These are phyloP conservation scores for Blepharisma undulans DNA, from an alignment of 169 alveolate genomes.

Conservation along the genomic window DNA sequence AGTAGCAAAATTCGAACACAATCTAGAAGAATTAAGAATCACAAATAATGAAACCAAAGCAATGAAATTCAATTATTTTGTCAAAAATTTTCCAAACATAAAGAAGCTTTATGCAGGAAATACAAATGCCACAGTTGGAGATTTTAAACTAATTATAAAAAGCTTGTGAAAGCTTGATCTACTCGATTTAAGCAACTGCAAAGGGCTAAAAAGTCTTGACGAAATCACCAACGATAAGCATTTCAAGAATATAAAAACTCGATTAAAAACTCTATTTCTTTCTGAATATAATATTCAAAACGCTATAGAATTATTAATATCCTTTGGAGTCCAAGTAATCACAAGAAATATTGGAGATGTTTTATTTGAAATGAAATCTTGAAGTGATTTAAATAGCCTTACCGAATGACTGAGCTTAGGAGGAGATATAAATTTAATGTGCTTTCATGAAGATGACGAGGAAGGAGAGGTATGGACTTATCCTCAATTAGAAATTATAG, in stretches of 20 bases:
- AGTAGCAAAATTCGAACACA: background rate
- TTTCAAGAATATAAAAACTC: background rate
- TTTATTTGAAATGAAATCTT: background rate
- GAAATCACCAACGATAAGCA: background rate
- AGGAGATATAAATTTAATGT: background rate
- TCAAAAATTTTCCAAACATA: background rate
- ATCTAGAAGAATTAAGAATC: conserved; percentile 20
- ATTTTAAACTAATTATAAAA: background rate
- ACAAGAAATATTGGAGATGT: conserved; percentile 1
- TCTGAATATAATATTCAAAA: background rate
- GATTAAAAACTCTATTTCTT: background rate
- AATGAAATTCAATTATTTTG: background rate
- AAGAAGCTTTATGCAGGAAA: conserved; percentile 11
- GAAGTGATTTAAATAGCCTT: background rate
- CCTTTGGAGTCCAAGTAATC: background rate
- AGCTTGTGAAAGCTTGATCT: background rate
- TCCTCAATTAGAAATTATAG: conserved; percentile 4
- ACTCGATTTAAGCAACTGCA: background rate
- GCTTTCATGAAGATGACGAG: background rate
- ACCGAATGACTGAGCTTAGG: background rate
- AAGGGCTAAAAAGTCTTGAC: background rate
- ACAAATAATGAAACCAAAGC: background rate
- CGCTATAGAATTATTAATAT: background rate
- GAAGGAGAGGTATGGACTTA: background rate
- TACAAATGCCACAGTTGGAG: background rate